Evolutionary conservation across 345 rosid genomes (phyloP).

Genomic region (Euphorbia pulcherrima): DNA sequence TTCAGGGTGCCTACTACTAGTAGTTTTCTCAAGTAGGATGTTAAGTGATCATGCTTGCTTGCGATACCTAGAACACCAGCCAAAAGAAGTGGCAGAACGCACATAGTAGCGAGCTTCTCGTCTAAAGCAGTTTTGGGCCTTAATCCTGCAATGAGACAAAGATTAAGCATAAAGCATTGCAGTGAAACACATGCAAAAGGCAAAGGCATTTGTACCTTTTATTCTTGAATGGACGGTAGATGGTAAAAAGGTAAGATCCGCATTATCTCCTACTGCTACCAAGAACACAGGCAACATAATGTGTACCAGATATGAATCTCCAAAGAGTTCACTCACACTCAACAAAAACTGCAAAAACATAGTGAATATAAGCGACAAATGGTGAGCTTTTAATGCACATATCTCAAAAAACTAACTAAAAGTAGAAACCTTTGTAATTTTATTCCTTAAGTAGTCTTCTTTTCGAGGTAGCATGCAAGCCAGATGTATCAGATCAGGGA

Average conservation of each 20-base stretch:
- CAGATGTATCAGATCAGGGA: conserved; percentile 71
- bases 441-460: conserved; percentile 82
- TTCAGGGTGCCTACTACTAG: conserved; percentile 53
- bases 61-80: conserved; percentile 94
- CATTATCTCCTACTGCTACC: conserved; percentile 79
- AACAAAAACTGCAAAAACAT: conserved; percentile 68
- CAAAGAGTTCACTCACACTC: conserved; percentile 64
- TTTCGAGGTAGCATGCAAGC: conserved; percentile 78
- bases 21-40: conserved; percentile 70
- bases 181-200: conserved; percentile 14
- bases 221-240: conserved; percentile 52
- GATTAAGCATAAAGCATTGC: conserved; percentile 17
- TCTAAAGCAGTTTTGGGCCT: conserved; percentile 76
- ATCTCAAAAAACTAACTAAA: conserved; percentile 10
- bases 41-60: conserved; percentile 57
- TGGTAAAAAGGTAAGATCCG: conserved; percentile 68
- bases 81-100: conserved; percentile 82
- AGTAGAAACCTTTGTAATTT: conserved; percentile 60
- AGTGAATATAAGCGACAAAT: conserved; percentile 21
- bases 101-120: conserved; percentile 65
- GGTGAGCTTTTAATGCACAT: not conserved
- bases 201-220: conserved; percentile 43
- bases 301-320: conserved; percentile 70
- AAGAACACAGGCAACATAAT: conserved; percentile 83
- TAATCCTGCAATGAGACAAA: conserved; percentile 53